A percentile compares a stretch with the other conserved stretches of the same genome.
Evolutionary conservation across 805 yeast genomes (phyloP).

Genomic region (Pichia ethanolica): DNA sequence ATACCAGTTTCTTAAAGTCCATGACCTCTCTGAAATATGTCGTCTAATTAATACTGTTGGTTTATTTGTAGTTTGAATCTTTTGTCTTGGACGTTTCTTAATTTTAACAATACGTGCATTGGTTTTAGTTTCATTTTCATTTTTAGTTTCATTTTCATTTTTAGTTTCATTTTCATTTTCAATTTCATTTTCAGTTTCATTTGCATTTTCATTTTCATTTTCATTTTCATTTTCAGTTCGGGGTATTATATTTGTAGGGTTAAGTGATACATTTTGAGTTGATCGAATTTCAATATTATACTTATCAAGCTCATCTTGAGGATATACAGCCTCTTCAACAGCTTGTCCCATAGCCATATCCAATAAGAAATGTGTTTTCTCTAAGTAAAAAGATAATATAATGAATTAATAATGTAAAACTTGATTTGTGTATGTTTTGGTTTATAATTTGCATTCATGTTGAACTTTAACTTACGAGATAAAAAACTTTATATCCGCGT

Average conservation of each 20-base stretch:
- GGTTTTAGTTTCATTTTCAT: neutral
- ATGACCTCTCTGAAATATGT: conserved; percentile 66
- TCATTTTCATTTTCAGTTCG: too few species aligned
- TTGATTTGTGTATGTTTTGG: too few species aligned
- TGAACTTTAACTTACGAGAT: too few species aligned
- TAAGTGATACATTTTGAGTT: too few species aligned
- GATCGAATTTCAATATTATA: conserved; percentile 8
- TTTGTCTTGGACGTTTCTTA: conserved; percentile 28
- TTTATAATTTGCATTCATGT: too few species aligned
- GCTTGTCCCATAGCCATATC: neutral
- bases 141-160: neutral
- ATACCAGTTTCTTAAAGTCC: conserved; percentile 68
- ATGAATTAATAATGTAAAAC: too few species aligned
- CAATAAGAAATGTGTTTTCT: neutral
- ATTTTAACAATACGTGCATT: conserved; percentile 8
- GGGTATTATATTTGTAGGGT: too few species aligned
- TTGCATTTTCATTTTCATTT: too few species aligned
- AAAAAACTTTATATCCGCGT: too few species aligned
- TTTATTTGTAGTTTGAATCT: conserved; percentile 16
- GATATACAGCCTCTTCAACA: conserved; percentile 26
- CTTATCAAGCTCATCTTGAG: conserved; percentile 22
- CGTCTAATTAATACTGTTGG: conserved; percentile 17
- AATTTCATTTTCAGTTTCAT: too few species aligned
- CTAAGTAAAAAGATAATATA: too few species aligned
- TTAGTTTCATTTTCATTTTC: too few species aligned